phyloP scores from a whole-genome alignment of 345 rosid genomes.

The Microthlaspi erraticum region DNA sequence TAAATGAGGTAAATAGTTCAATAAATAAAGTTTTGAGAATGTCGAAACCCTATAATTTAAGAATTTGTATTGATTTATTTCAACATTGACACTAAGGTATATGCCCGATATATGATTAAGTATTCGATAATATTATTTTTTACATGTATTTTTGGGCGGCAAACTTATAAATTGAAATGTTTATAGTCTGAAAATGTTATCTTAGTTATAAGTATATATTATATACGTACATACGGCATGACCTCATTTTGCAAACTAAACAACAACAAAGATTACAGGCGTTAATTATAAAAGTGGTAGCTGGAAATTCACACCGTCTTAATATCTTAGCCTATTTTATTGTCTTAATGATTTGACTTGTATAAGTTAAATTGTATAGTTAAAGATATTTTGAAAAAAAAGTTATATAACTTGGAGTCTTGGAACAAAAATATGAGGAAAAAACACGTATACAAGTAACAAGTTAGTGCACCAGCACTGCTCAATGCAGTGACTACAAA shows the following conservation, averaged over 20 bases:
- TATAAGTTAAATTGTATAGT: not conserved
- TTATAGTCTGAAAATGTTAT: not conserved
- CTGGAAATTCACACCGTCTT: slow-evolving; percentile 31
- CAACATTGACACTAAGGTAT: slow-evolving; percentile 1
- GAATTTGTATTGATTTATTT: not conserved
- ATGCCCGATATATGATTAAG: not conserved
- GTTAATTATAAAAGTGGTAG: slow-evolving; percentile 24
- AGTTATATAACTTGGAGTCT: not conserved
- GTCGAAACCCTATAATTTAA: not conserved
- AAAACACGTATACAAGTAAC: slow-evolving; percentile 30
- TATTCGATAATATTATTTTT: not conserved
- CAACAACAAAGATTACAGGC: not conserved
- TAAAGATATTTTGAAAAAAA: not conserved
- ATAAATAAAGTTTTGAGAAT: not conserved
- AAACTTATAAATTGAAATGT: slow-evolving; percentile 3
- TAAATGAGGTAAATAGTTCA: not conserved
- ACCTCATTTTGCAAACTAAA: slow-evolving; percentile 1
- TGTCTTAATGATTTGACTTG: slow-evolving; percentile 36
- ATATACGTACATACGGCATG: not conserved
- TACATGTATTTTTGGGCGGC: slow-evolving; percentile 20
- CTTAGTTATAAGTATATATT: not conserved
- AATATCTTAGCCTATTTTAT: slow-evolving; percentile 14
- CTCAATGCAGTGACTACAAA: slow-evolving; percentile 49
- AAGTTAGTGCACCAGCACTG: slow-evolving; percentile 52
- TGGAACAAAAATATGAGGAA: no score